A percentile compares a stretch with the other conserved stretches of the same genome.
phyloP scores from a whole-genome alignment of 352 stramenopile genomes.

The Phytophthora nicotianae region DNA sequence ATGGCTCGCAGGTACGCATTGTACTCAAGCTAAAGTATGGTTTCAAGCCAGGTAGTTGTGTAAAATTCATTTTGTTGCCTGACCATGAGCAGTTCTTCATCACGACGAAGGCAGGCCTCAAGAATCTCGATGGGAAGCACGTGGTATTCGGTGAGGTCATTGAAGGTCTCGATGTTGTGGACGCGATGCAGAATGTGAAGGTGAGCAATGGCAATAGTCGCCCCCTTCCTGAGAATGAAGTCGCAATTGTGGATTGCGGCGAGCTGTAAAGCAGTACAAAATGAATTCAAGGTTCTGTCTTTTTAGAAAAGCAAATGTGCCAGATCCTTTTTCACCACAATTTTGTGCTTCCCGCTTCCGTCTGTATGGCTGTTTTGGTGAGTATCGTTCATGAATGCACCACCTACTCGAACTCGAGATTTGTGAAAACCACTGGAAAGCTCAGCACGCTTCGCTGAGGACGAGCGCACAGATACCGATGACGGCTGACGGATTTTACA shows the following conservation, averaged over 20 bases:
- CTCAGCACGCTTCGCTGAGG: slow-evolving; percentile 48
- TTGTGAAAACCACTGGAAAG: slow-evolving; percentile 62
- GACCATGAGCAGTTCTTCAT: slow-evolving; percentile 70
- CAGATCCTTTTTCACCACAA: slow-evolving; percentile 66
- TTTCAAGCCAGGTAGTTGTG: not conserved
- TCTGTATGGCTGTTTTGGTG: slow-evolving; percentile 12
- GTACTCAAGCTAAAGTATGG: not conserved
- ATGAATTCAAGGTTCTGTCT: slow-evolving; percentile 8
- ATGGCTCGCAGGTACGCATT: slow-evolving; percentile 66
- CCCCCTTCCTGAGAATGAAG: slow-evolving; percentile 60
- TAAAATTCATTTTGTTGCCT: slow-evolving; percentile 1
- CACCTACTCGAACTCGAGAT: slow-evolving; percentile 52
- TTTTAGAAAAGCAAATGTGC: slow-evolving; percentile 67
- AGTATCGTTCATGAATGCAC: slow-evolving; percentile 29
- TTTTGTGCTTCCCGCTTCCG: slow-evolving; percentile 56
- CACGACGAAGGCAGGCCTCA: slow-evolving; percentile 65
- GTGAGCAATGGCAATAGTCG: slow-evolving; percentile 55
- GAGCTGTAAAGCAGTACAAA: slow-evolving; percentile 26
- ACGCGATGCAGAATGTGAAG: slow-evolving; percentile 69
- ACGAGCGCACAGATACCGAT: slow-evolving; percentile 40
- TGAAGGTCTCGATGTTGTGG: slow-evolving; percentile 75
- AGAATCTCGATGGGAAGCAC: slow-evolving; percentile 94
- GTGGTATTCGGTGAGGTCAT: slow-evolving; percentile 96
- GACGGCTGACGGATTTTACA: slow-evolving; percentile 40
- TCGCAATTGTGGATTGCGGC: slow-evolving; percentile 70